Conservation (phyloP, 2,329 filamentous ascomycete species). For the Xylaria sp. region DNA sequence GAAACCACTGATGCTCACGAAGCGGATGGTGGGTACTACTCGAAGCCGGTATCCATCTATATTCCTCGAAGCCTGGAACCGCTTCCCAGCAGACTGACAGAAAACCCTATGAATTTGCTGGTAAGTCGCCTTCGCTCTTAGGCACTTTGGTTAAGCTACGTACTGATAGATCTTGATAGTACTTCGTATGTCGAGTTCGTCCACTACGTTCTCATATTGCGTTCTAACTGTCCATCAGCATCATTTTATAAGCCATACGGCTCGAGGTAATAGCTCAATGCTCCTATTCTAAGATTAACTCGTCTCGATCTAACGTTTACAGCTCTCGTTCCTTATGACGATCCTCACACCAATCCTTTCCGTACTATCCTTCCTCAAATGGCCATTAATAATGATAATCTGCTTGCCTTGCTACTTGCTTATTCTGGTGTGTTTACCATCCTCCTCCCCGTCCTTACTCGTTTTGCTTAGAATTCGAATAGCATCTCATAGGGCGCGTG, state of each 20-base stretch:
- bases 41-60: constrained; percentile 58
- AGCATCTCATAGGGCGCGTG: constrained; percentile 73
- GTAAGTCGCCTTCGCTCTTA: constrained; percentile 28
- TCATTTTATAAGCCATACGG: constrained; percentile 73
- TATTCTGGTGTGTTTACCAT: constrained; percentile 52
- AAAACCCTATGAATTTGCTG: constrained; percentile 76
- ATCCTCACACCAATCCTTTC: constrained; percentile 49
- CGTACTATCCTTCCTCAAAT: constrained; percentile 50
- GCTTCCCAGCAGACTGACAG: constrained; percentile 51
- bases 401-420: constrained; percentile 71
- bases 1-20: constrained; percentile 48
- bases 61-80: constrained; percentile 46
- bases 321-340: constrained; percentile 47
- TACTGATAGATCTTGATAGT: constrained; percentile 35
- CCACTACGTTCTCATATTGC: not conserved
- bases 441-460: not conserved
- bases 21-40: constrained; percentile 62
- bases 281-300: not conserved
- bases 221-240: constrained; percentile 39
- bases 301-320: constrained; percentile 38
- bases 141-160: constrained; percentile 1
- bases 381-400: constrained; percentile 63
- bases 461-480: constrained; percentile 15
- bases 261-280: constrained; percentile 42
- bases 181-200: constrained; percentile 39